Conservation (phyloP, 2,329 filamentous ascomycete species). For the Paecilomyces sp. region DNA sequence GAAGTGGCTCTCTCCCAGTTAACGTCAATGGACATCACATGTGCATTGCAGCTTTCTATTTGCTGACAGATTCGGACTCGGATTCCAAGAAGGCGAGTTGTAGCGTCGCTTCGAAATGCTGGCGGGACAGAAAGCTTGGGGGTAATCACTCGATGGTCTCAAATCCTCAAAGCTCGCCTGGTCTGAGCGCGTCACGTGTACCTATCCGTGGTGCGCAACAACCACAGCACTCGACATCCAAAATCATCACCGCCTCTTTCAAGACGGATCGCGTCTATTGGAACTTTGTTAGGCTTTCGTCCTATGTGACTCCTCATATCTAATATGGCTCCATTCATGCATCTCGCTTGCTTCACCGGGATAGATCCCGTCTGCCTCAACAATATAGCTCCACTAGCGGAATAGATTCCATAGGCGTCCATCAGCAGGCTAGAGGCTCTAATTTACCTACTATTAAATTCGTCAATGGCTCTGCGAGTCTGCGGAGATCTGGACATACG, state of each 20-base stretch:
- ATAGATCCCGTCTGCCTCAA: not conserved
- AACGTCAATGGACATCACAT: constrained; percentile 89
- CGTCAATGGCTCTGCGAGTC: not conserved
- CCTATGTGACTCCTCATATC: not conserved
- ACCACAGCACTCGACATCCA: not conserved
- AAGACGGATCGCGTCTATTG: not conserved
- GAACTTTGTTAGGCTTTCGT: not conserved
- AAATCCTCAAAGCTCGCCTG: not conserved
- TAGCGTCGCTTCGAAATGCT: not conserved
- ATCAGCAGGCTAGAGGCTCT: not conserved
- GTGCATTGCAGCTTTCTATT: constrained; percentile 5
- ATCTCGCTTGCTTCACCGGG: not conserved
- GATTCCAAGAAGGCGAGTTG: not conserved
- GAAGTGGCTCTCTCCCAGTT: constrained; percentile 91
- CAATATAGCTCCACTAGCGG: not conserved
- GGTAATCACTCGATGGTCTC: not conserved
- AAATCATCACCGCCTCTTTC: not conserved
- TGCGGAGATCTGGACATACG: not conserved
- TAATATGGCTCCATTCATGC: not conserved
- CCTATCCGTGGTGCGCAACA: not conserved
- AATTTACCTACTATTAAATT: not conserved
- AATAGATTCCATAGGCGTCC: not conserved
- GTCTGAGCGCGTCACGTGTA: not conserved
- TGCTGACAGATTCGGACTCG: not conserved
- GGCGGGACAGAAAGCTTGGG: not conserved